Conservation (phyloP, 306 rosid genomes). For the Medicago ruthenica region DNA sequence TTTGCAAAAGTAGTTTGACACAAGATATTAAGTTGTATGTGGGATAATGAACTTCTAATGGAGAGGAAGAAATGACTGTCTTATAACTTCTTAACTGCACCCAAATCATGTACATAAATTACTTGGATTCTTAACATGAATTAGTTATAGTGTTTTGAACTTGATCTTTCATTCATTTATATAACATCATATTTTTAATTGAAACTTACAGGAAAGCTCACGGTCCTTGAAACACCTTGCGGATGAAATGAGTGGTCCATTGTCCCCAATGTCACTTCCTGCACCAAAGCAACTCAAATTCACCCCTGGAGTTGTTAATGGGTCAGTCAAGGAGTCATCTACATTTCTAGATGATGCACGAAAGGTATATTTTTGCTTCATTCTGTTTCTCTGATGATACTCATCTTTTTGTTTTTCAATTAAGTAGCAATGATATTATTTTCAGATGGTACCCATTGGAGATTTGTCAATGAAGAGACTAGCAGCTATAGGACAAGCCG, state of each 20-base stretch:
- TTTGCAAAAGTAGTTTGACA: conserved; percentile 2
- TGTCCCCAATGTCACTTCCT: conserved; percentile 74
- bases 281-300: conserved; percentile 87
- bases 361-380: conserved; percentile 53
- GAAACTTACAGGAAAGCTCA: conserved; percentile 58
- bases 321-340: conserved; percentile 56
- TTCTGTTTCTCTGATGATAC: conserved; percentile 10
- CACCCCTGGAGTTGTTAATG: conserved; percentile 79
- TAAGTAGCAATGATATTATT: conserved; percentile 40
- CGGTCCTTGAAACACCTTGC: conserved; percentile 71
- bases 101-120: conserved; percentile 26
- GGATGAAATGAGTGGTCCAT: conserved; percentile 69
- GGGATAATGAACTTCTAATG: conserved; percentile 15
- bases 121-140: conserved; percentile 19
- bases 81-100: conserved; percentile 25
- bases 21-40: conserved; percentile 5
- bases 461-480: conserved; percentile 73
- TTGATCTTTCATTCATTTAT: conserved; percentile 13
- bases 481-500: conserved; percentile 75
- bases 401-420: conserved; percentile 24
- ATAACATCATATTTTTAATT: conserved; percentile 30
- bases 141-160: not conserved
- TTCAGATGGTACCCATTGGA: conserved; percentile 78
- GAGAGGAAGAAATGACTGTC: conserved; percentile 16
- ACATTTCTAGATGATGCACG: conserved; percentile 61